These are phyloP conservation scores for Myxozyma lipomycoides DNA, from an alignment of 805 yeast genomes.

Conservation along the genomic window DNA sequence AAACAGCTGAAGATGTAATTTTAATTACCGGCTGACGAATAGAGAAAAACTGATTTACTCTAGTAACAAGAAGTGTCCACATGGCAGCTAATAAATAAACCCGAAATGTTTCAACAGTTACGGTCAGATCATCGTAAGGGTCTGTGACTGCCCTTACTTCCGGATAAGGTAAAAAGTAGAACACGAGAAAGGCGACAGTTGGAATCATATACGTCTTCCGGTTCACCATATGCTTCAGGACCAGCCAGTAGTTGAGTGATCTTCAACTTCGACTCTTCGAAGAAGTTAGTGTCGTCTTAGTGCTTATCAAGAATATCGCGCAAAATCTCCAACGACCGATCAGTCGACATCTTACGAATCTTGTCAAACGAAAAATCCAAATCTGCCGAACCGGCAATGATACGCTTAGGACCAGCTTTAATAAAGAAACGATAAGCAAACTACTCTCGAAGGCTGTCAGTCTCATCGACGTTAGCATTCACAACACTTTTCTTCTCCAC, in stretches of 20 bases:
- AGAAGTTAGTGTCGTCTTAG: slow-evolving; percentile 15
- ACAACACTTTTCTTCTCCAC: not conserved
- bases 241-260: slow-evolving; percentile 6
- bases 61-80: slow-evolving; percentile 54
- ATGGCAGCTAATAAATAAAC: slow-evolving; percentile 52
- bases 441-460: not conserved
- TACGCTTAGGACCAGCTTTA: slow-evolving; percentile 1
- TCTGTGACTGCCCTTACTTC: slow-evolving; percentile 65
- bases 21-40: slow-evolving; percentile 52
- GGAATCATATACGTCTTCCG: slow-evolving; percentile 23
- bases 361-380: slow-evolving; percentile 49
- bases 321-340: slow-evolving; percentile 39
- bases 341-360: slow-evolving; percentile 16
- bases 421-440: not conserved
- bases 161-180: slow-evolving; percentile 53
- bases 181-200: slow-evolving; percentile 43
- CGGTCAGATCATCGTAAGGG: slow-evolving; percentile 48
- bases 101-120: slow-evolving; percentile 52
- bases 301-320: slow-evolving; percentile 6
- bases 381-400: slow-evolving; percentile 41
- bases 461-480: not conserved
- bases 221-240: not conserved
- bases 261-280: slow-evolving; percentile 3
- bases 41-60: slow-evolving; percentile 54
- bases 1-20: slow-evolving; percentile 51